These are phyloP conservation scores for Nigrospora sphaerica DNA, from an alignment of 2,329 filamentous ascomycete species.

Conservation along the genomic window DNA sequence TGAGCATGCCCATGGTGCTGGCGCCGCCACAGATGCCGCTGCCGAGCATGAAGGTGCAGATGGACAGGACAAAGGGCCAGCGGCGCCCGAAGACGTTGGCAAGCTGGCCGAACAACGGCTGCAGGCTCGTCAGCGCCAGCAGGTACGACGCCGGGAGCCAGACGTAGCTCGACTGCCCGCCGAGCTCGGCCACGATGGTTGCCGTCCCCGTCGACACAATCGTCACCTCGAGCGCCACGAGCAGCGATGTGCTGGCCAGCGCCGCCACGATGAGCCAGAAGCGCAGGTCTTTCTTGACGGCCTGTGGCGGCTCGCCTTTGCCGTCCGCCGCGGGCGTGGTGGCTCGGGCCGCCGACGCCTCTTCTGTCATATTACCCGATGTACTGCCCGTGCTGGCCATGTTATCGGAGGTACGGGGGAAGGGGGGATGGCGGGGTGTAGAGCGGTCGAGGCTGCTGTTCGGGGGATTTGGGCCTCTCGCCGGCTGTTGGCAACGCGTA, in stretches of 20 bases:
- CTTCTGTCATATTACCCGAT: too few species aligned
- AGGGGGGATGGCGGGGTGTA: too few species aligned
- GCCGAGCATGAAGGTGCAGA: conserved; percentile 8
- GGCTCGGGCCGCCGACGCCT: too few species aligned
- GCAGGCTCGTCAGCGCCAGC: conserved; percentile 24
- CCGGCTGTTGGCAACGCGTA: too few species aligned
- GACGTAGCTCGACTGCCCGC: neutral
- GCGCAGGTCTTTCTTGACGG: neutral
- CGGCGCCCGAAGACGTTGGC: neutral
- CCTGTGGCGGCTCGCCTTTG: too few species aligned
- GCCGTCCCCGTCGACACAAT: neutral
- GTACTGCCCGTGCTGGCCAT: too few species aligned
- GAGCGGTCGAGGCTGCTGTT: too few species aligned
- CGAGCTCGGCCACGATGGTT: neutral
- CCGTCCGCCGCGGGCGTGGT: too few species aligned
- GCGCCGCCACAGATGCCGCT: conserved; percentile 9
- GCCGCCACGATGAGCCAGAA: neutral
- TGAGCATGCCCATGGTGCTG: conserved; percentile 17
- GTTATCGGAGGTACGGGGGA: too few species aligned
- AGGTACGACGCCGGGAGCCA: conserved; percentile 3
- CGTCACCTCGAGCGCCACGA: neutral
- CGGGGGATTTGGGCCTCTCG: too few species aligned
- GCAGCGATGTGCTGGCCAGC: neutral
- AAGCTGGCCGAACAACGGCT: conserved; percentile 36
- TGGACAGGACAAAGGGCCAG: neutral